A percentile compares a stretch with the other conserved stretches of the same genome.
Conservation (phyloP, 495 filamentous ascomycete species). For the Extremus antarcticus region DNA sequence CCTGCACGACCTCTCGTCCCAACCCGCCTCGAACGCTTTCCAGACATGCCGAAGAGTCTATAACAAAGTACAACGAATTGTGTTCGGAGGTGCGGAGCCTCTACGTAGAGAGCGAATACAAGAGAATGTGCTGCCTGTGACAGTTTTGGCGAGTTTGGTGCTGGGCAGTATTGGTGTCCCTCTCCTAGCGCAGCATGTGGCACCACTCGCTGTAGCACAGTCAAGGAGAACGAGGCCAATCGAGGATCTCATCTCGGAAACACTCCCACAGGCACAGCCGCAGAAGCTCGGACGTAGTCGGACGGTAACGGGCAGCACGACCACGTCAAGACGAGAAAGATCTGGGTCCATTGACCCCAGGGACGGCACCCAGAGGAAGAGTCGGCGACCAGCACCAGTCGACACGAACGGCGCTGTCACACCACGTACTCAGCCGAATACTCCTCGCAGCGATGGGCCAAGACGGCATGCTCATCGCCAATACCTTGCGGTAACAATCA, state of each 20-base stretch:
- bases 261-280: conserved; percentile 34
- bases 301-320: conserved; percentile 43
- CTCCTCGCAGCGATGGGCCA: conserved; percentile 13
- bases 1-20: conserved; percentile 59
- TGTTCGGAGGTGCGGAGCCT: conserved; percentile 56
- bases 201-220: conserved; percentile 62
- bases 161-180: conserved; percentile 48
- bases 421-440: conserved; percentile 9
- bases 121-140: conserved; percentile 63
- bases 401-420: conserved; percentile 1
- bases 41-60: conserved; percentile 63
- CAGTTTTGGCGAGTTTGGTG: conserved; percentile 59
- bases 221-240: conserved; percentile 53
- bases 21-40: conserved; percentile 57
- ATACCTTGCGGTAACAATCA: conserved; percentile 3
- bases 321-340: conserved; percentile 37
- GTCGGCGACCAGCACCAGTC: background rate
- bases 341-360: conserved; percentile 18
- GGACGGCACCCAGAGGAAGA: background rate
- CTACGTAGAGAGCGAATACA: conserved; percentile 56
- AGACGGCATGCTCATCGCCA: conserved; percentile 3
- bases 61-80: conserved; percentile 70
- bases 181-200: conserved; percentile 40
- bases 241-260: conserved; percentile 45
- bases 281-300: conserved; percentile 49